These are phyloP conservation scores for Protea cynaroides DNA, from an alignment of 164 flowering plant species.

Conservation along the genomic window DNA sequence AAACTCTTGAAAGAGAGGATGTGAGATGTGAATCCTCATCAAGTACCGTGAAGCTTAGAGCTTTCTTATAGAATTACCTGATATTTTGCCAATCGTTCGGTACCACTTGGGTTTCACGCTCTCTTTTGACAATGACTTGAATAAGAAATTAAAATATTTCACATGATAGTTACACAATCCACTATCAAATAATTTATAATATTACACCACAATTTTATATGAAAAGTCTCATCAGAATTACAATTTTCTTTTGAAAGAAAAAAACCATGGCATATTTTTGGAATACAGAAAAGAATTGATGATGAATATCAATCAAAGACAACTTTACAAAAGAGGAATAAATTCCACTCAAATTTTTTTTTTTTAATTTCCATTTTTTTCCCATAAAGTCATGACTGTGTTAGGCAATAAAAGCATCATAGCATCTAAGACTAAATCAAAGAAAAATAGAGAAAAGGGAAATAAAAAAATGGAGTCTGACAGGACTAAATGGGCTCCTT, in stretches of 20 bases:
- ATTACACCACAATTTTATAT: too few species aligned
- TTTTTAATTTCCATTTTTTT: neutral
- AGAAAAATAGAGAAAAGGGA: neutral
- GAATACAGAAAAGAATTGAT: too few species aligned
- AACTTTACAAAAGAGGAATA: neutral
- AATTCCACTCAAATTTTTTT: neutral
- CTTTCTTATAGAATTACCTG: neutral
- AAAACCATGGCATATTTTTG: too few species aligned
- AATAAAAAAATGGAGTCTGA: neutral
- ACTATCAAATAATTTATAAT: neutral
- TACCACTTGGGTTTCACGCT: neutral
- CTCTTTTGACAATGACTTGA: neutral
- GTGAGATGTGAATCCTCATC: too few species aligned
- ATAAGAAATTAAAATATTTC: neutral
- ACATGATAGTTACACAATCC: neutral
- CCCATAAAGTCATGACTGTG: neutral
- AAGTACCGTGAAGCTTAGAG: too few species aligned
- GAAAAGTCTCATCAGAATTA: too few species aligned
- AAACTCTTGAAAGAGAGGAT: too few species aligned
- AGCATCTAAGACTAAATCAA: neutral
- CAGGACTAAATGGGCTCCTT: too few species aligned
- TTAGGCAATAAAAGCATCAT: conserved; percentile 3
- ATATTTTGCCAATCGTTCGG: too few species aligned
- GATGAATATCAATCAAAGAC: neutral
- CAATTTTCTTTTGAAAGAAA: too few species aligned